Evolutionary conservation across 2,329 filamentous ascomycete genomes (phyloP).

Genomic region (Paraphaeosphaeria sporulosa): DNA sequence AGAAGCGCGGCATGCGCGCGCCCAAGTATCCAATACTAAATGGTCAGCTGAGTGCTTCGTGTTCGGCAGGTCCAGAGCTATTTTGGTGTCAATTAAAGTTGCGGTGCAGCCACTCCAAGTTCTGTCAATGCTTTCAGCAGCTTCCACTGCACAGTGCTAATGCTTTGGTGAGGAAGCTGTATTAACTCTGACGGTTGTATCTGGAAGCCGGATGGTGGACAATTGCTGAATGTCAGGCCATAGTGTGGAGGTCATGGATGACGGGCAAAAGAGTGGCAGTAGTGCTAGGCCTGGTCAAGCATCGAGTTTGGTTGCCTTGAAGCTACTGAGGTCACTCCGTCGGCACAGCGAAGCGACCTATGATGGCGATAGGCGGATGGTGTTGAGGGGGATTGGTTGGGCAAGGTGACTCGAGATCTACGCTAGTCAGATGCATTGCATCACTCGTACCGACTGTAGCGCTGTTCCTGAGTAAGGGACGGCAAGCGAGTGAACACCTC

Average conservation of each 20-base stretch:
- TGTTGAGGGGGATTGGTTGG: slow-evolving; percentile 12
- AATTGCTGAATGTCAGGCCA: background rate
- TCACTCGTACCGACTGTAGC: slow-evolving; percentile 3
- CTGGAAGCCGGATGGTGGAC: background rate
- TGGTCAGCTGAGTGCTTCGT: slow-evolving; percentile 7
- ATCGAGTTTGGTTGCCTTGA: background rate
- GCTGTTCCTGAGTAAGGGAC: slow-evolving; percentile 3
- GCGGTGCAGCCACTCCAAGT: slow-evolving; percentile 4
- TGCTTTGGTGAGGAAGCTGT: background rate
- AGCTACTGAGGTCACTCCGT: background rate
- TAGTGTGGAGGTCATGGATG: background rate
- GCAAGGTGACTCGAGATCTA: slow-evolving; percentile 2
- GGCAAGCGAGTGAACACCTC: background rate
- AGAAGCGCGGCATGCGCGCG: slow-evolving; percentile 10
- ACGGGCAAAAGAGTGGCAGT: background rate
- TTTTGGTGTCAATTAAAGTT: slow-evolving; percentile 3
- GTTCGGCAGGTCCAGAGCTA: slow-evolving; percentile 4
- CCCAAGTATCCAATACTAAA: background rate
- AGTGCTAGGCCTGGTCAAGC: background rate
- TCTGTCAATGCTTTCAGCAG: background rate
- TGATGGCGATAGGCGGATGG: slow-evolving; percentile 1
- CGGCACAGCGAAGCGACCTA: background rate
- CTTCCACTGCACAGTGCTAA: background rate
- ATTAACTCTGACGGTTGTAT: background rate
- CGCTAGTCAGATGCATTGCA: slow-evolving; percentile 3